Conservation (phyloP, 169 alveolate genomes). For the Plasmodium knowlesi region DNA sequence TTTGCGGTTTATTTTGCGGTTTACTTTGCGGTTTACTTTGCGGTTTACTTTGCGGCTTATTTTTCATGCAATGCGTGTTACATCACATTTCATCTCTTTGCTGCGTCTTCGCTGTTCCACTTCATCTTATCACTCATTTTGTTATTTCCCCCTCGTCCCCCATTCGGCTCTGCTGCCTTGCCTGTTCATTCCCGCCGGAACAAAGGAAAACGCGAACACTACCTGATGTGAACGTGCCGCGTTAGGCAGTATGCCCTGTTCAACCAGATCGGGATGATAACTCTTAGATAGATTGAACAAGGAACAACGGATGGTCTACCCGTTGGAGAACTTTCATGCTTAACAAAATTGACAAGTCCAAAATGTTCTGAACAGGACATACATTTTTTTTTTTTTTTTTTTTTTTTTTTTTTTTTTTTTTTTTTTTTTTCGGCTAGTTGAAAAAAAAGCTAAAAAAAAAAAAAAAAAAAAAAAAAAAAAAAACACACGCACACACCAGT, state of each 20-base stretch:
- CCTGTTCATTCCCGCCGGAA: not conserved
- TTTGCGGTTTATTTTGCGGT: not conserved
- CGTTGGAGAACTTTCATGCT: not conserved
- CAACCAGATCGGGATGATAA: not conserved
- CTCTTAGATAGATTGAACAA: not conserved
- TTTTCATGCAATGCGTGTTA: not conserved
- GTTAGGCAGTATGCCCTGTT: not conserved
- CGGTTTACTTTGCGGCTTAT: not conserved
- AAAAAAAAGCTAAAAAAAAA: not conserved
- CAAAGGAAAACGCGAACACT: not conserved
- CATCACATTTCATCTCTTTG: not conserved
- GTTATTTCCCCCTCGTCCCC: not conserved
- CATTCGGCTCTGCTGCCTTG: not conserved
- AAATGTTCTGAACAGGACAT: not conserved
- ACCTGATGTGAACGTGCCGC: not conserved
- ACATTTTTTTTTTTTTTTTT: conserved; percentile 5
- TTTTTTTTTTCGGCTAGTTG: conserved; percentile 20
- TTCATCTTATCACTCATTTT: not conserved
- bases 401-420: conserved; percentile 13
- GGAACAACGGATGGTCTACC: not conserved
- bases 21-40: not conserved
- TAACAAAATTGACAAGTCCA: not conserved
- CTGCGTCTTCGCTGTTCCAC: not conserved
- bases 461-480: not conserved
- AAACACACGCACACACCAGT: not conserved